Conservation (phyloP, 225 moss, liverwort and hornwort species). For the Anthoceros angustus region DNA sequence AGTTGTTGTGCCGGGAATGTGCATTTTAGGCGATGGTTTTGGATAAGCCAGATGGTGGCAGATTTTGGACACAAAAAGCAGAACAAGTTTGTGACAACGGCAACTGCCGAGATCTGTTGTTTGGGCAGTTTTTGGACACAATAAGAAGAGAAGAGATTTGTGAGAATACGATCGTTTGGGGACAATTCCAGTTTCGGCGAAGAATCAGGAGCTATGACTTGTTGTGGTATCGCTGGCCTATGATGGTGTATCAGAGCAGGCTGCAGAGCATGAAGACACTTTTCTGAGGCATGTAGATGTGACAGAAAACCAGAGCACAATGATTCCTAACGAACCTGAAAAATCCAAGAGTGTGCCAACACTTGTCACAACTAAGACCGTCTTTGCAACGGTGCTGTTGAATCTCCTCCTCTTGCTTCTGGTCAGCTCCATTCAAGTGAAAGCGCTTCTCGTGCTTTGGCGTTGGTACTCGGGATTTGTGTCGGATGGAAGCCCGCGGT, state of each 20-base stretch:
- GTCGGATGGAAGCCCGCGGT: neutral
- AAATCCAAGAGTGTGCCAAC: neutral
- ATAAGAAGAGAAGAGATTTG: too few species aligned
- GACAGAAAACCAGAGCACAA: neutral
- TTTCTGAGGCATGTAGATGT: neutral
- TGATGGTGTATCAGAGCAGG: neutral
- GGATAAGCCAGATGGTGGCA: too few species aligned
- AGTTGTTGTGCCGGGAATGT: too few species aligned
- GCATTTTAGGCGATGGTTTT: too few species aligned
- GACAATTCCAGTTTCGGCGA: too few species aligned
- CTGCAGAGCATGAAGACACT: too few species aligned
- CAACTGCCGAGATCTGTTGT: too few species aligned
- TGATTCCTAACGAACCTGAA: neutral
- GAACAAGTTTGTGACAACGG: too few species aligned
- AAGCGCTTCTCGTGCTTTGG: neutral
- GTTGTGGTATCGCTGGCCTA: neutral
- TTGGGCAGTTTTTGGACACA: too few species aligned
- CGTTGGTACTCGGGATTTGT: neutral
- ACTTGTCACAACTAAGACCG: neutral
- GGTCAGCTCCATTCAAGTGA: neutral
- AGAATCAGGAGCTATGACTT: too few species aligned
- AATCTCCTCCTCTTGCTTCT: neutral
- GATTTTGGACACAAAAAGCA: too few species aligned
- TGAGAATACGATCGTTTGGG: too few species aligned
- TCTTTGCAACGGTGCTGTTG: neutral